Evolutionary conservation across 306 rosid genomes (phyloP), one percentile per base, ranked within the genome.

Genomic region (Carpinus viminea): DNA sequence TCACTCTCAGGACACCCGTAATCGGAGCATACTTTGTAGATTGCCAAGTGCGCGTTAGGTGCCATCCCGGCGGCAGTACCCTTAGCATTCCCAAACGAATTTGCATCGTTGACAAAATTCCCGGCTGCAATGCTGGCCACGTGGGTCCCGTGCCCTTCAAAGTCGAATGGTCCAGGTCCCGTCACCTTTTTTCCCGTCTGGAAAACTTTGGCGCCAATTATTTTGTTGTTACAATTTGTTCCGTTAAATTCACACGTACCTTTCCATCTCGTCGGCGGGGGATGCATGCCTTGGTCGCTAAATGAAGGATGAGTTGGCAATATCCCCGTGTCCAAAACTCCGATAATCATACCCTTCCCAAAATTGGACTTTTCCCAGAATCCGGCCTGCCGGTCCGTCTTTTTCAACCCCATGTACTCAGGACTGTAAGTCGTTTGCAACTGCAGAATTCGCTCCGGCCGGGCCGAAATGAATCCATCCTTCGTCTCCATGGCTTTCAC

Each of bases 41-140:
- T 86, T 20, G 97, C 96, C 3, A 93, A 0, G 45, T 91, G 96
- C 5, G 96, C 93, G 12, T 65, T 38, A 0, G 93, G 93, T 9
- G 96, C 97, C 81, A 91, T 86, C 8, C 98, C 96, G 7, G 59
- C 65, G 0, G 96, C 98, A 0, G 87, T 90, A 31, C 98, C 98
- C 1, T 68, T 59, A 18, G 96, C 98, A 7, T 79, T 74, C 18
- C 86, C 93, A 3, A 87, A 78, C 31, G 76, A 89, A 16, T 70
- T 81, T 0, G 93, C 98, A 0, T 70, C 72, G 12, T 64, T 21
- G 0, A 91, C 88, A 3, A 89, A 87, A 17, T 79, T 76, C 21
- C 97, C 97, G 0, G 88, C 97, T 0, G 96, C 98, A 0, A 87
- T 91, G 7, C 89, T 86, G 0, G 98, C 68, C 0, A 96, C 89